Base-by-base conservation (phyloP, 108 stramenopile species). In the Mayamaea pseudoterrestris region DNA sequence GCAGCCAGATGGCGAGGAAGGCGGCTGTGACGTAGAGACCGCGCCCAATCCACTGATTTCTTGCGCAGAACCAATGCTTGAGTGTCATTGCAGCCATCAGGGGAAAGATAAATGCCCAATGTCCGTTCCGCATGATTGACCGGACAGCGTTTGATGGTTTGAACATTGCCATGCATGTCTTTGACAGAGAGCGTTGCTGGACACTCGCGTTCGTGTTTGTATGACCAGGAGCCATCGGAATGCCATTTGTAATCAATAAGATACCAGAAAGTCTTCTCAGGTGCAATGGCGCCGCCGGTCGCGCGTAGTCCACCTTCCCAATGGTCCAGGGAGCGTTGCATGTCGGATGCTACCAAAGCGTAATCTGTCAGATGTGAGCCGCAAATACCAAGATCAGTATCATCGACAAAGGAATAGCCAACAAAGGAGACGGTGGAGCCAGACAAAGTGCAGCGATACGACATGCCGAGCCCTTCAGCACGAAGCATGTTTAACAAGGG, bases 381-480 rank as follows among this genome's bases (percentile, higher is more conserved):
- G n/a, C 2, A 12, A 21, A 26, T 12, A 23, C 12, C 30, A 21
- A 61, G 28, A 27, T 61, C 55, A 3, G 50, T 47, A 39, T 68
- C 67, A 35, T 68, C 61, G 0, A 58, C 67, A 31, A 55, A 63
- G 3, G 55, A 21, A 32, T 35, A 52, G 9, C 41, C 47, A 12
- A 50, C 50, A 17, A 63, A 41, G 1, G 8, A 25, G 8, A 21
- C 3, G 3, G 4, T 2, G 26, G 24, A 11, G 5, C 20, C 14
- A 7, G 44, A 43, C 27, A 61, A 35, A 18, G 42, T 18, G 7
- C 14, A 45, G 5, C 4, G 6, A 26, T 36, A 50, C 14, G 16
- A 3, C 11, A 44, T 24, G 1, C 67, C 60, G 21, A 56, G 30
- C 3, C 53, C 53, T n/a, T 37, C 14, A 0, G 2, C 2, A 12